Evolutionary conservation across 805 yeast species (phyloP).

Genomic region (Cyberlindnera nakhonratchasimensis): DNA sequence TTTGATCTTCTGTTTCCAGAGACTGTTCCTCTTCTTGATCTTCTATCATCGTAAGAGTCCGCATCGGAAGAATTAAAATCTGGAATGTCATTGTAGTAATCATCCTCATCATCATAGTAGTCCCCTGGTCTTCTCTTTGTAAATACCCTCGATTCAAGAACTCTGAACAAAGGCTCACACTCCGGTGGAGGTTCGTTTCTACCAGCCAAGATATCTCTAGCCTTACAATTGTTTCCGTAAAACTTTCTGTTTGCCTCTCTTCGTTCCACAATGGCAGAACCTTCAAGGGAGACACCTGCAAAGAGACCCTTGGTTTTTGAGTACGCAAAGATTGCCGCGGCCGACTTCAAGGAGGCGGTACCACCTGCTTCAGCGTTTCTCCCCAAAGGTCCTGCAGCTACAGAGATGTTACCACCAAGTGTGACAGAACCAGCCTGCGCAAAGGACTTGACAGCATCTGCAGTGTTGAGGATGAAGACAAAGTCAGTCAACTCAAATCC

Average conservation of each 20-base stretch:
- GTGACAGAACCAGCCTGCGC: constrained; percentile 94
- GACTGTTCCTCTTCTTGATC: constrained; percentile 19
- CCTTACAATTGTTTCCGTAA: constrained; percentile 85
- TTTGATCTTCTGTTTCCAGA: constrained; percentile 16
- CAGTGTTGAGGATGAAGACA: constrained; percentile 84
- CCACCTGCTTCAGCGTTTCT: constrained; percentile 98
- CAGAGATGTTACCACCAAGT: constrained; percentile 89
- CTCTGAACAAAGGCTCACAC: constrained; percentile 81
- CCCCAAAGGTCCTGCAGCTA: constrained; percentile 97
- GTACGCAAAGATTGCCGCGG: constrained; percentile 89
- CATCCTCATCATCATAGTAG: constrained; percentile 53
- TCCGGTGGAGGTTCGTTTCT: constrained; percentile 91
- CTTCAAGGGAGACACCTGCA: constrained; percentile 97
- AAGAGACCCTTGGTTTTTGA: constrained; percentile 95
- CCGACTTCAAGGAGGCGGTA: constrained; percentile 80
- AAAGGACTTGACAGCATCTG: constrained; percentile 88
- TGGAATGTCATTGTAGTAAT: constrained; percentile 65
- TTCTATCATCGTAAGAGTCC: constrained; percentile 28
- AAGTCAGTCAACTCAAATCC: constrained; percentile 97
- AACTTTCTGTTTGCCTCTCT: constrained; percentile 95
- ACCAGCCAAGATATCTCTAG: constrained; percentile 81
- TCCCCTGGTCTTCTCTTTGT: constrained; percentile 46
- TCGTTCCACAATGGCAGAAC: constrained; percentile 94
- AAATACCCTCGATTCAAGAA: constrained; percentile 83
- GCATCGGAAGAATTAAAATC: constrained; percentile 24